phyloP scores from a whole-genome alignment of 208 protist genomes.

The Lotmaria passim region DNA sequence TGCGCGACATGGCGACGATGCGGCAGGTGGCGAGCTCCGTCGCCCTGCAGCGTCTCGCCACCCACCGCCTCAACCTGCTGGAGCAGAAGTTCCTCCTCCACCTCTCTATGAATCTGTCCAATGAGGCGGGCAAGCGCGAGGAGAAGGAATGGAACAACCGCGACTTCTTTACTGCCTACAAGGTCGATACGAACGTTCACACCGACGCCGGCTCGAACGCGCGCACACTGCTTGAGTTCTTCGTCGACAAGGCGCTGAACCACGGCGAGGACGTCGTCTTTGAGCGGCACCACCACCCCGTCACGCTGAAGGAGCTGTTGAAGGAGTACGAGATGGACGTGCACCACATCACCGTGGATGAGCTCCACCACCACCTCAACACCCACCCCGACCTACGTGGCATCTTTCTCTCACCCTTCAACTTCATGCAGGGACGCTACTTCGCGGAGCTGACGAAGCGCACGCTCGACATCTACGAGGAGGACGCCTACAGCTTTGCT shows the following conservation, averaged over 20 bases:
- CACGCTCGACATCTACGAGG: constrained; percentile 81
- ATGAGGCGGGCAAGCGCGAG: constrained; percentile 71
- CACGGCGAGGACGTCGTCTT: constrained; percentile 91
- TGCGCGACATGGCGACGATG: constrained; percentile 77
- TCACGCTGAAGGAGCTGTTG: constrained; percentile 84
- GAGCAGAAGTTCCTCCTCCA: constrained; percentile 95
- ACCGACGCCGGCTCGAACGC: constrained; percentile 89
- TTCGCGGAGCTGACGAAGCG: constrained; percentile 92
- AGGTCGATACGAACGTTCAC: constrained; percentile 92
- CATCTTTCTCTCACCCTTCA: constrained; percentile 85
- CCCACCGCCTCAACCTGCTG: constrained; percentile 87
- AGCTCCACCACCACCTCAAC: constrained; percentile 83
- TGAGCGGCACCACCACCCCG: constrained; percentile 78
- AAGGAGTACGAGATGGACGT: constrained; percentile 78
- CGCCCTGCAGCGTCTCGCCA: constrained; percentile 80
- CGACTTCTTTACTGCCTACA: constrained; percentile 91
- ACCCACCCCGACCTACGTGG: constrained; percentile 66
- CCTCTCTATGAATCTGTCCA: constrained; percentile 91
- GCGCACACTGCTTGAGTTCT: constrained; percentile 88
- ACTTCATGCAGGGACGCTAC: constrained; percentile 93
- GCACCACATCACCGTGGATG: constrained; percentile 82
- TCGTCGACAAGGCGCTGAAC: constrained; percentile 88
- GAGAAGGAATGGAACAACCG: constrained; percentile 93
- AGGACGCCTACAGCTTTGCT: constrained; percentile 87
- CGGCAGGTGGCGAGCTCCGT: constrained; percentile 60